Base-by-base conservation (phyloP, 106 monocot species). In the Triglochin maritima region DNA sequence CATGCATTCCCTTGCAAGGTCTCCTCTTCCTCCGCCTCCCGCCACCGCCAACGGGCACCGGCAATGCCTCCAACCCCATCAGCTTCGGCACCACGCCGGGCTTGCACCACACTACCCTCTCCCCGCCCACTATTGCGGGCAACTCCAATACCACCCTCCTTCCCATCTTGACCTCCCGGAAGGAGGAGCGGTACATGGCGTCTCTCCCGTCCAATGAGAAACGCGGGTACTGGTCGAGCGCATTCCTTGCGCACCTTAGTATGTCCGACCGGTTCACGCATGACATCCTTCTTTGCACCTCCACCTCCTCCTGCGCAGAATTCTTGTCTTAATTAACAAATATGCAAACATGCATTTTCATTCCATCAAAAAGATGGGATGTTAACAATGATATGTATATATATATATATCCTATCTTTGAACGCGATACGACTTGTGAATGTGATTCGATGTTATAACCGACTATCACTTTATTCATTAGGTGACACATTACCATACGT, bases 21-120 rank as follows among this genome's bases (percentile, higher is more conserved):
- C 17, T 44, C 41, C 8, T 60, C 43, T 5, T 60, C 60, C 4
- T 2, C 17, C 17, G 4, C 60, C 42, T 60, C 50, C 60, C 10
- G 41, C 60, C 60, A 60, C 73, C 43, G 4, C 46, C 53, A 4
- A 78, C 61, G 0, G 94, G 90, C 66, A 96, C 83, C 3, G 95
- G 95, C 59, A 90, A 62, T 0, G 79, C 90, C 5, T 96, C 96
- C 47, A 96, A 67, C 1, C 96, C 96, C 88, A 96, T 96, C 72
- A 96, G 64, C 81, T 78, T 83, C 0, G 88, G 84, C 54, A 96
- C 96, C 2, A 91, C 78, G 17, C 91, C 81, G 1, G 96, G 91
- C 77, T 88, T 85, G 72, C 96, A 88, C 96, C 94, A 96, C 17
- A 91, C 72, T 56, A 91, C 96, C 8, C 69, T 79, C 82, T 89